Evolutionary conservation across 164 flowering plant genomes (phyloP), one percentile per base, ranked within the genome.

Genomic region (Tetracentron sinense): DNA sequence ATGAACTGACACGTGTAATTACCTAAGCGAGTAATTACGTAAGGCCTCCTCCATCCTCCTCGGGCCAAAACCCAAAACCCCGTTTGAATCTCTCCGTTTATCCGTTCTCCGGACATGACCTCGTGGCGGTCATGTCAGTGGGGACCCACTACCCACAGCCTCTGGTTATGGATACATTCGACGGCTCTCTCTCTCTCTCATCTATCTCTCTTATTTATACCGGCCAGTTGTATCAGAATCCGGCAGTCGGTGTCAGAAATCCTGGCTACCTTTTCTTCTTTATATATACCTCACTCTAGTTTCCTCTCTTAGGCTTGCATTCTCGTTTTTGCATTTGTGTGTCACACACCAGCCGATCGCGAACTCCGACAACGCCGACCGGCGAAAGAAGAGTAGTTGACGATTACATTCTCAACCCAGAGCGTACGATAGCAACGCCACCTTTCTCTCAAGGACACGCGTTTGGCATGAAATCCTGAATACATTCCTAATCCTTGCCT

Each of bases 51-150:
- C n/a, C n/a, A n/a, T n/a, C n/a, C n/a, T n/a, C n/a, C n/a, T n/a
- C n/a, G n/a, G n/a, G n/a, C n/a, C n/a, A n/a, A 10, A 33, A 33
- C 38, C 38, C 53, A 20, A 20, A 57, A 48, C n/a, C 28, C 56
- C 14, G 11, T 14, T 8, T 27, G 1, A 10, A 31, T 54, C 51
- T 16, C 35, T 31, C 63, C 67, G 74, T 62, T 59, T 50, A 29
- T 35, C 49, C 29, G 49, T 54, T 65, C 56, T 46, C 33, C 3
- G 72, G 80, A 80, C 86, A 80, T 30, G 50, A 63, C 79, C 83
- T 80, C 83, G 86, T 82, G 86, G 79, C 77, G 60, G 83, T 76
- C 86, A 78, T 82, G 78, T 80, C 83, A 82, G 74, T 62, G 58
- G 80, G 79, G 23, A 75, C 86, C 86, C 66, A 56, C 10, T 28